Evolutionary conservation across 306 rosid genomes (phyloP).

Genomic region (Medicago lupulina): DNA sequence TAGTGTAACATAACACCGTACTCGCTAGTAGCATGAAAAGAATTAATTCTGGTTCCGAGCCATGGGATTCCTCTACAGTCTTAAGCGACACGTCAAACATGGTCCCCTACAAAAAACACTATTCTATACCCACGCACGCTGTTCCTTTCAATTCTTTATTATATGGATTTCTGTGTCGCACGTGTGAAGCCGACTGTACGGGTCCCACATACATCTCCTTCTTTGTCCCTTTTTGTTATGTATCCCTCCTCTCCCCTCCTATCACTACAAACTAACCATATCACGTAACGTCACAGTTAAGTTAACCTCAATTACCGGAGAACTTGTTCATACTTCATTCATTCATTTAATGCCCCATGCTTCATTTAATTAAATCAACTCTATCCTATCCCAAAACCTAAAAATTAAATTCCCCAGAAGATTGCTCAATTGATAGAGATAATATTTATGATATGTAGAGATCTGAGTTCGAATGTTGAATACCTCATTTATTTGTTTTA

Average conservation of each 20-base stretch:
- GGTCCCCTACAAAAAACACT: conserved; percentile 47
- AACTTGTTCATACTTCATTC: not conserved
- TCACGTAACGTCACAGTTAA: conserved; percentile 48
- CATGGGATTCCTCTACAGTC: conserved; percentile 40
- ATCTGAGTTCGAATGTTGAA: too few relatives aligned
- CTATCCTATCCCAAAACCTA: too few relatives aligned
- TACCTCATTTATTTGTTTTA: too few relatives aligned
- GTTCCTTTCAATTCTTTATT: conserved; percentile 12
- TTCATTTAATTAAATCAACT: too few relatives aligned
- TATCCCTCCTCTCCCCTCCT: too few relatives aligned
- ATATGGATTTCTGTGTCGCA: conserved; percentile 57
- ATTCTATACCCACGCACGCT: conserved; percentile 8
- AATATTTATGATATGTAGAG: too few relatives aligned
- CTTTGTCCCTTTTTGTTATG: too few relatives aligned
- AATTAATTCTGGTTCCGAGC: conserved; percentile 15
- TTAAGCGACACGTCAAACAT: conserved; percentile 41
- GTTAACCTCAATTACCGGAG: conserved; percentile 44
- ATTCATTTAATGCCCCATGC: not conserved
- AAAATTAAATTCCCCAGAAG: too few relatives aligned
- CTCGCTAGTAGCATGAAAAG: too few relatives aligned
- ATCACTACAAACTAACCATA: conserved; percentile 35
- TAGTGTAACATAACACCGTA: too few relatives aligned
- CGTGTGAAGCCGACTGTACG: conserved; percentile 60
- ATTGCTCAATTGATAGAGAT: too few relatives aligned
- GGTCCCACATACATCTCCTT: conserved; percentile 34